phyloP scores from a whole-genome alignment of 148 eudicot species.

The Rheum nobile region DNA sequence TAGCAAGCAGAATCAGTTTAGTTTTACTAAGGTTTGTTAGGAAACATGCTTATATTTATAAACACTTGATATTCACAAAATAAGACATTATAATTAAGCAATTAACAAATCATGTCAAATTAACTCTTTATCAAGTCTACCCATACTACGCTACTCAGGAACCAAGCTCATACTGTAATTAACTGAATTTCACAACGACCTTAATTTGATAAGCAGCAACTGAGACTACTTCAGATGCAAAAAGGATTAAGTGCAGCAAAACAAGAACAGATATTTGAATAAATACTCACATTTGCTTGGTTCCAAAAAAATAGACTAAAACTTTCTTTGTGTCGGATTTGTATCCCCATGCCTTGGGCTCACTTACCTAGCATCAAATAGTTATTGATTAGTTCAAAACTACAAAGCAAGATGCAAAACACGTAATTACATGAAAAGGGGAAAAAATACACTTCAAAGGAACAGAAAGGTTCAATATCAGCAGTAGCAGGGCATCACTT shows the following conservation, averaged over 20 bases:
- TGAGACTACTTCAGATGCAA: not conserved
- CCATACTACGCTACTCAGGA: no score
- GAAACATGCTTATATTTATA: no score
- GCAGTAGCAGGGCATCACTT: not conserved
- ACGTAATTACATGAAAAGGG: not conserved
- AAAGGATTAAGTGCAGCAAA: not conserved
- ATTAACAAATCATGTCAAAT: no score
- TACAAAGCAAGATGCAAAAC: not conserved
- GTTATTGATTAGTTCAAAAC: not conserved
- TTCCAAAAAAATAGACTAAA: constrained; percentile 78
- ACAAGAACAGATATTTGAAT: not conserved
- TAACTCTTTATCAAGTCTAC: no score
- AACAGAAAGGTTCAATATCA: not conserved
- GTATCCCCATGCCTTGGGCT: constrained; percentile 84
- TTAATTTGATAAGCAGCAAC: not conserved
- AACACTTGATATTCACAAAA: no score
- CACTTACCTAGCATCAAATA: constrained; percentile 59
- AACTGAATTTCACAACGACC: not conserved
- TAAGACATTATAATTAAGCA: no score
- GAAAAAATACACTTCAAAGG: not conserved
- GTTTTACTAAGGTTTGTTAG: no score
- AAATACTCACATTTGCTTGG: constrained; percentile 85
- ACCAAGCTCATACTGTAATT: not conserved
- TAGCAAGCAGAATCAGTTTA: no score
- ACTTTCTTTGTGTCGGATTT: constrained; percentile 73